phyloP scores from a whole-genome alignment of 805 yeast species.

The Ogataea saltuana region DNA sequence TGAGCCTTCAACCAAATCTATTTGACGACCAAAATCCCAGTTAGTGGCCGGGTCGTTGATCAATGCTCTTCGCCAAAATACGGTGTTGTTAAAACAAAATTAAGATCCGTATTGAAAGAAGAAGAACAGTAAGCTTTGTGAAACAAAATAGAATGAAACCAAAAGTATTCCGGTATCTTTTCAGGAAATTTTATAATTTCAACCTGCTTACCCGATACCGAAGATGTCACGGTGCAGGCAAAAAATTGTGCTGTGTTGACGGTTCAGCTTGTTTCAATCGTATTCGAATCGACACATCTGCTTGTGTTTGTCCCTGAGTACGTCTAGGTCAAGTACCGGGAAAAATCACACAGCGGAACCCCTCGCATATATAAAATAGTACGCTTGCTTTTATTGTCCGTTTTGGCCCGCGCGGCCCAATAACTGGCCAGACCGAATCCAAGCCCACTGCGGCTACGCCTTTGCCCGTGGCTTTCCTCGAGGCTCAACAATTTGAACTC shows the following conservation, averaged over 20 bases:
- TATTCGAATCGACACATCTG: too few species aligned
- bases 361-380: background rate
- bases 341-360: too few species aligned
- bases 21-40: background rate
- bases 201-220: conserved; percentile 5
- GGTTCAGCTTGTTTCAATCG: too few species aligned
- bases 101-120: too few species aligned
- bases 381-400: background rate
- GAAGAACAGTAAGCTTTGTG: background rate
- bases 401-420: conserved; percentile 4
- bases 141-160: conserved; percentile 1
- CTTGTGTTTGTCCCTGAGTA: too few species aligned
- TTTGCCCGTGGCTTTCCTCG: too few species aligned
- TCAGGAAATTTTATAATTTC: conserved; percentile 1
- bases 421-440: background rate
- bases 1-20: background rate
- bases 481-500: too few species aligned
- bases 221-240: background rate
- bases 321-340: too few species aligned
- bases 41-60: too few species aligned
- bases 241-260: too few species aligned
- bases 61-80: too few species aligned
- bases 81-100: too few species aligned
- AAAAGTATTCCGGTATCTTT: conserved; percentile 1
- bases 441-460: conserved; percentile 1